Base-by-base conservation (phyloP, 169 alveolate genomes). In the Plasmodium vinckei region DNA sequence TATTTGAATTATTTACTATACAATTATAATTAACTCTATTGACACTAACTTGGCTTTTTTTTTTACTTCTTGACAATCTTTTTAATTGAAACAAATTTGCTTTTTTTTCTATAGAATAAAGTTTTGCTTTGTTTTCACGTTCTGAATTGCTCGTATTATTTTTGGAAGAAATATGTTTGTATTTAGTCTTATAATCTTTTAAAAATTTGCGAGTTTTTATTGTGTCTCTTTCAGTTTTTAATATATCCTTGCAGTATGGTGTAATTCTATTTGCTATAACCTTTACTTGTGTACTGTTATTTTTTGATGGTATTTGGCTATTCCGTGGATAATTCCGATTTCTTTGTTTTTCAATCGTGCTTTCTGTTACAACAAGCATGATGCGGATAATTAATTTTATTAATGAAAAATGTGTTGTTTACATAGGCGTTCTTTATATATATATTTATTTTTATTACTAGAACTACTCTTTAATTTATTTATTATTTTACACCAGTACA, bases 311-410 rank as follows among this genome's bases (percentile, higher is more conserved):
- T 60, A 47, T 71, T 47, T 61, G 53, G 72, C 73, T 79, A 59
- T 19, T 47, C 51, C 72, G 51, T 39, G 84, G 51, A 44, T 67
- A 51, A 17, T 67, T 59, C 56, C 51, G 17, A 47, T 67, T 64
- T 33, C 60, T 79, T 46, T 70, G 7, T 67, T 79, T 79, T 65
- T 79, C 82, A 19, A 54, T 15, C 51, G 70, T 15, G 67, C 68
- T 79, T 79, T 79, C 89, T 79, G 89, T 79, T 54, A 79, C 51
- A 53, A 79, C 82, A 59, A 67, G 77, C 89, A 79, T 79, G 72
- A 53, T 79, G 67, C 21, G 53, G 39, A 27, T 71, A 54, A 19
- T 72, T 72, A 46, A 71, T 77, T 33, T 33, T 77, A 63, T 54
- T 15, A 64, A 46, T 13, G 49, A 5, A 44, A 10, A 42, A 33